phyloP scores from a whole-genome alignment of 768 basidiomycete species.

The Hericium coralloides region DNA sequence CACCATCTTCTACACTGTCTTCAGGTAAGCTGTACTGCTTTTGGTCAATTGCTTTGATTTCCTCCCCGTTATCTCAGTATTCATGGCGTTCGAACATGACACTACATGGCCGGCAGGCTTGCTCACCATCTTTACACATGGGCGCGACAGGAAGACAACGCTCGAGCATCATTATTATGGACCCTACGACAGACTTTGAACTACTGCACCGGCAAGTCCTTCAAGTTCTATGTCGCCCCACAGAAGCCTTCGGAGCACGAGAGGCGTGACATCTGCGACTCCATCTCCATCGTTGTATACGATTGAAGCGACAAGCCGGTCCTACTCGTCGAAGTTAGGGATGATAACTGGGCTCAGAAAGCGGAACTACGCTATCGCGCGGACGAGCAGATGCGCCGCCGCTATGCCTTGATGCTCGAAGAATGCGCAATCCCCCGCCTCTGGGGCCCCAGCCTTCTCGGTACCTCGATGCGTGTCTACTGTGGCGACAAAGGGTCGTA shows the following conservation, averaged over 20 bases:
- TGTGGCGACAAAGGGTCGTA: conserved; percentile 16
- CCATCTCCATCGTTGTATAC: conserved; percentile 23
- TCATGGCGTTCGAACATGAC: background rate
- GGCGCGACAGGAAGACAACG: conserved; percentile 16
- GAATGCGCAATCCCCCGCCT: conserved; percentile 23
- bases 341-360: conserved; percentile 21
- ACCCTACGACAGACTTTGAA: conserved; percentile 29
- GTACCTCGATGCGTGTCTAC: conserved; percentile 30
- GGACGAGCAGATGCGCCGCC: conserved; percentile 24
- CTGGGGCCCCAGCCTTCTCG: conserved; percentile 27
- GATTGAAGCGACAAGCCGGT: conserved; percentile 23
- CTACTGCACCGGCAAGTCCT: conserved; percentile 23
- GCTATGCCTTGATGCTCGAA: conserved; percentile 22
- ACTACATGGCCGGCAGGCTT: conserved; percentile 22
- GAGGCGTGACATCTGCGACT: conserved; percentile 19
- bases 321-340: conserved; percentile 25
- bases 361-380: conserved; percentile 21
- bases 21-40: too few relatives aligned
- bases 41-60: too few relatives aligned
- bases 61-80: too few relatives aligned
- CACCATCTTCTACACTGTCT: too few relatives aligned
- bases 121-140: conserved; percentile 23
- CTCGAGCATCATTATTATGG: conserved; percentile 28
- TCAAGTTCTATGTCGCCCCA: conserved; percentile 24
- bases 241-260: conserved; percentile 19